Conservation (phyloP, 2,329 filamentous ascomycete species). For the Didymella glomerata region DNA sequence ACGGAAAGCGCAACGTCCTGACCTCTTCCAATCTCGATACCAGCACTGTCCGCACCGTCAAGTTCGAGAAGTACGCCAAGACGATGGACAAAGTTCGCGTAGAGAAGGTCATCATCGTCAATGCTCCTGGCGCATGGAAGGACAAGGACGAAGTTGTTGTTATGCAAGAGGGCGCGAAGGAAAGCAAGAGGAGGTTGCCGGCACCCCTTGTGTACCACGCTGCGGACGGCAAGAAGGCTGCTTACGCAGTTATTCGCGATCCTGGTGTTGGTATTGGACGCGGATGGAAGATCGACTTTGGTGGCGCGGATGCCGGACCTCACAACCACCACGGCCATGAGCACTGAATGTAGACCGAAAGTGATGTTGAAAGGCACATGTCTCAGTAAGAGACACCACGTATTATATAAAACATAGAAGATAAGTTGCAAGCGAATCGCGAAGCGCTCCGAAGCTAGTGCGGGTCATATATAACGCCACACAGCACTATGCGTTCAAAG, state of each 20-base stretch:
- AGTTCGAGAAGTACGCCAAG: constrained; percentile 79
- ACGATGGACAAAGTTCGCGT: constrained; percentile 79
- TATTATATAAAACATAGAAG: neutral
- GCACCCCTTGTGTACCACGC: constrained; percentile 68
- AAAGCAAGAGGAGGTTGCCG: constrained; percentile 54
- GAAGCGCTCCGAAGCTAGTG: neutral
- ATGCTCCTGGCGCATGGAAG: constrained; percentile 77
- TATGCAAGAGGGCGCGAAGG: constrained; percentile 65
- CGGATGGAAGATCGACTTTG: constrained; percentile 70
- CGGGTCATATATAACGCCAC: neutral
- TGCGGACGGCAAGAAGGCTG: constrained; percentile 62
- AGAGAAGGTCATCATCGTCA: constrained; percentile 85
- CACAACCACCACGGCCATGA: constrained; percentile 39
- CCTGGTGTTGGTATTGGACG: constrained; percentile 68
- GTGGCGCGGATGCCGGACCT: constrained; percentile 17
- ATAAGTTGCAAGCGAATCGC: neutral
- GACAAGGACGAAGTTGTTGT: constrained; percentile 69
- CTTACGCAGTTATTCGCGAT: constrained; percentile 70
- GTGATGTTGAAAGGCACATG: neutral
- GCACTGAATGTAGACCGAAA: constrained; percentile 25
- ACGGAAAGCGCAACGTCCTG: constrained; percentile 64
- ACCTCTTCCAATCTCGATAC: constrained; percentile 64
- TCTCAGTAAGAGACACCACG: neutral
- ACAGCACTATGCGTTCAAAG: neutral
- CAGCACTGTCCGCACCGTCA: constrained; percentile 62